A percentile compares a stretch with the other conserved stretches of the same genome.
These are phyloP conservation scores for Clavaria fumosa DNA, from an alignment of 768 basidiomycete species.

Conservation along the genomic window DNA sequence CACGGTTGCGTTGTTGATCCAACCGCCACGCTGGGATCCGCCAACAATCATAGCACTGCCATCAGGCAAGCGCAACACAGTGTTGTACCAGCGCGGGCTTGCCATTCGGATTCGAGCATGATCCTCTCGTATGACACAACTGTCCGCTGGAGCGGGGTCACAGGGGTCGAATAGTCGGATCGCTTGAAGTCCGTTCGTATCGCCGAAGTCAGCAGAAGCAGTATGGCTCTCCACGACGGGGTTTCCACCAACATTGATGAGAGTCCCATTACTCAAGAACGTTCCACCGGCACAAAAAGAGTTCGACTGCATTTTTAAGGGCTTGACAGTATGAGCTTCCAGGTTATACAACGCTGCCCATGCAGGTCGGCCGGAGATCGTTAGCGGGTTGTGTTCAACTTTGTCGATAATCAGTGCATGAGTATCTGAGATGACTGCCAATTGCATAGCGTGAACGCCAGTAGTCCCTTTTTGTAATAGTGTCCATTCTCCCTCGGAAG, in stretches of 20 bases:
- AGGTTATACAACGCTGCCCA: constrained; percentile 71
- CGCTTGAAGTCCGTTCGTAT: constrained; percentile 56
- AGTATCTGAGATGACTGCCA: constrained; percentile 48
- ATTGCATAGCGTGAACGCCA: constrained; percentile 69
- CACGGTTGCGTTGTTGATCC: constrained; percentile 70
- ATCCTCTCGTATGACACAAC: constrained; percentile 52
- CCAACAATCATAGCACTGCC: constrained; percentile 79
- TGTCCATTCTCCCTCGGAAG: constrained; percentile 29
- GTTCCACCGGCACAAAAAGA: constrained; percentile 80
- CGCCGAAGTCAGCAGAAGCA: constrained; percentile 58
- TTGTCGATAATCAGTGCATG: constrained; percentile 71
- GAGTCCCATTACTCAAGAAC: constrained; percentile 61
- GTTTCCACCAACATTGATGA: constrained; percentile 72
- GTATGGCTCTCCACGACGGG: constrained; percentile 54
- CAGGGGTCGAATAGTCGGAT: constrained; percentile 63
- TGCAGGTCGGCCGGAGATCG: constrained; percentile 59
- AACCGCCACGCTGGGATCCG: constrained; percentile 68
- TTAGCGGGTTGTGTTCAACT: constrained; percentile 72
- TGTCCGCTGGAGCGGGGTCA: constrained; percentile 26
- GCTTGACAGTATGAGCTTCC: constrained; percentile 40
- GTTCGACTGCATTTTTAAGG: constrained; percentile 56
- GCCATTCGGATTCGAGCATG: constrained; percentile 53
- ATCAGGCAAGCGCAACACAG: constrained; percentile 50
- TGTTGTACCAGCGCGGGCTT: constrained; percentile 70
- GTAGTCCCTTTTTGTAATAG: constrained; percentile 51